Conservation (phyloP, 805 yeast genomes). For the Schizosaccharomyces osmophilus region DNA sequence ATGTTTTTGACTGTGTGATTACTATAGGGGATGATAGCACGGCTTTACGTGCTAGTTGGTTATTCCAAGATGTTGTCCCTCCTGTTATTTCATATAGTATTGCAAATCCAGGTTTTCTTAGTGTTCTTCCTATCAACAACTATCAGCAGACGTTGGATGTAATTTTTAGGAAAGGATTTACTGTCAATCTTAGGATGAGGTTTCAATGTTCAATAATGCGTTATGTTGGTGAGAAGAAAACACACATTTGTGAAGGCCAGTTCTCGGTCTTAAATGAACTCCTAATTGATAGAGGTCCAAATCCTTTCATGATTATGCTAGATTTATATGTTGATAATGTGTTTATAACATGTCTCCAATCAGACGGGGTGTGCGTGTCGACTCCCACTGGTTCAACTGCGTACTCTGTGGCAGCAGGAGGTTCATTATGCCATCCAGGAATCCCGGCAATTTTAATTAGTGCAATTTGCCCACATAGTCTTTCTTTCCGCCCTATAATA, state of each 20-base stretch:
- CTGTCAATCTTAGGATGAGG: conserved; percentile 63
- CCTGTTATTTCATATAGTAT: conserved; percentile 63
- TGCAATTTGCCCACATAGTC: conserved; percentile 93
- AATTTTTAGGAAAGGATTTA: conserved; percentile 46
- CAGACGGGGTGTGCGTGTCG: conserved; percentile 39
- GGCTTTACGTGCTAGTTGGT: conserved; percentile 14
- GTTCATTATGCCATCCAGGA: conserved; percentile 81
- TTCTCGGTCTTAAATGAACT: conserved; percentile 65
- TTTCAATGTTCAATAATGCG: conserved; percentile 52
- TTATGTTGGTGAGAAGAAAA: conserved; percentile 20
- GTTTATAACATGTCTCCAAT: conserved; percentile 65
- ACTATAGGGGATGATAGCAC: conserved; percentile 97
- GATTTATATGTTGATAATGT: conserved; percentile 77
- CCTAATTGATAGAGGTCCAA: conserved; percentile 81
- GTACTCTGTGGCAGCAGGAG: conserved; percentile 84
- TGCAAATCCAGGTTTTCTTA: conserved; percentile 75
- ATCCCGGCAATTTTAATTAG: conserved; percentile 81
- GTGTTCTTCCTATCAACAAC: conserved; percentile 50
- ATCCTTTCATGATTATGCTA: conserved; percentile 71
- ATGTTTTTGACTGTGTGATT: conserved; percentile 45
- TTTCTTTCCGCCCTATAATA: conserved; percentile 75
- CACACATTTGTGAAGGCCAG: conserved; percentile 18
- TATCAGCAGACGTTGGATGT: conserved; percentile 33
- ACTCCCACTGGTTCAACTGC: conserved; percentile 77
- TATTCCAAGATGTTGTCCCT: conserved; percentile 69